These are phyloP conservation scores for Neofusicoccum ribis DNA, from an alignment of 2,329 filamentous ascomycete genomes.

Conservation along the genomic window DNA sequence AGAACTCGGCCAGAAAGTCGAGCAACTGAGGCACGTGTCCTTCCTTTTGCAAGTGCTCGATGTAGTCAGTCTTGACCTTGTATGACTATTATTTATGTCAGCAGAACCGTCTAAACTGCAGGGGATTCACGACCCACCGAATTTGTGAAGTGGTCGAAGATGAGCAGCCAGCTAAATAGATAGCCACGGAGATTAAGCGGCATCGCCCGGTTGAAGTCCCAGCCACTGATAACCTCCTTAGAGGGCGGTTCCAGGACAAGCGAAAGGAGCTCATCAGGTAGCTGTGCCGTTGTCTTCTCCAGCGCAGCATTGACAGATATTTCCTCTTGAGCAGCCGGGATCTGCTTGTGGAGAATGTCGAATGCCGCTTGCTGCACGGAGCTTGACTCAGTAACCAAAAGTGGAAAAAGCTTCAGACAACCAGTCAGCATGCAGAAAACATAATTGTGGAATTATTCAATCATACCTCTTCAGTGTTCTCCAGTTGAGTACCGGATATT, in stretches of 20 bases:
- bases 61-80: conserved; percentile 80
- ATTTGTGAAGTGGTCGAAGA: conserved; percentile 81
- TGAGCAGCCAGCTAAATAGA: conserved; percentile 82
- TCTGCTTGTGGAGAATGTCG: conserved; percentile 73
- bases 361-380: conserved; percentile 80
- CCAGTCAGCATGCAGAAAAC: background rate
- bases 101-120: conserved; percentile 17
- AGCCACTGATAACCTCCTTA: conserved; percentile 65
- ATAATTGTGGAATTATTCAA: background rate
- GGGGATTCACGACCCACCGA: conserved; percentile 48
- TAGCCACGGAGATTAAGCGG: conserved; percentile 74
- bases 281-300: conserved; percentile 68
- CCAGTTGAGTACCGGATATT: conserved; percentile 62
- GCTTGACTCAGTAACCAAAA: conserved; percentile 74
- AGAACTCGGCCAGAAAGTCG: conserved; percentile 78
- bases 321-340: conserved; percentile 77
- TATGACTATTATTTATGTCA: conserved; percentile 57
- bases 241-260: conserved; percentile 78
- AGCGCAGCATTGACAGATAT: conserved; percentile 75
- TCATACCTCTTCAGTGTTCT: conserved; percentile 58
- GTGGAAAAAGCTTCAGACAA: conserved; percentile 58
- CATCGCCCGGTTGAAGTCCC: conserved; percentile 64
- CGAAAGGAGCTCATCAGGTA: conserved; percentile 84
- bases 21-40: conserved; percentile 69
- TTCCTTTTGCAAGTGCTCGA: conserved; percentile 73